Percentiles rank a stretch among this genome's conserved stretches.
Conservation (phyloP, 1,284 basidiomycete genomes). For the Coniferiporia weirii region DNA sequence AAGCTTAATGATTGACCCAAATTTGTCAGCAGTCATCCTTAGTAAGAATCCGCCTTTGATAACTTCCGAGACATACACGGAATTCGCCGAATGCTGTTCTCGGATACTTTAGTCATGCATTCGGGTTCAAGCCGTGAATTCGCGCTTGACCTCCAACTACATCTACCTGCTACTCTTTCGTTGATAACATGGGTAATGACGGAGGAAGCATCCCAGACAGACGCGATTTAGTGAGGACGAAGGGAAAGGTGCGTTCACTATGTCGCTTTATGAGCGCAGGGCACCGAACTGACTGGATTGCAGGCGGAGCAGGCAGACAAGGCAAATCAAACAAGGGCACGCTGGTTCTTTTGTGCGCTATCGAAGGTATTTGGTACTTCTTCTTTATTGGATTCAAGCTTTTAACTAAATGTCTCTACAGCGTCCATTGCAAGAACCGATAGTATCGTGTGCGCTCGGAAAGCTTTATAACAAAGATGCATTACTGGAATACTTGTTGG, state of each 20-base stretch:
- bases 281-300: slow-evolving; percentile 1
- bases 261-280: neutral
- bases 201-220: slow-evolving; percentile 84
- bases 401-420: slow-evolving; percentile 27
- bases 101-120: no score
- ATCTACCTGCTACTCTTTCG: neutral
- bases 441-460: slow-evolving; percentile 85
- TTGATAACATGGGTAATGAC: slow-evolving; percentile 68
- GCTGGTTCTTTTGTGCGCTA: slow-evolving; percentile 87
- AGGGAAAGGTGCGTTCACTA: slow-evolving; percentile 50
- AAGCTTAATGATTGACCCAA: no score
- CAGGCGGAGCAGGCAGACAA: slow-evolving; percentile 81
- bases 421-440: slow-evolving; percentile 78
- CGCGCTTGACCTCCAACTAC: neutral
- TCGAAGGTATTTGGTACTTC: slow-evolving; percentile 63
- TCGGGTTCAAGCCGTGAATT: no score
- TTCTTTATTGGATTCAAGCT: no score
- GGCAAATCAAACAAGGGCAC: slow-evolving; percentile 78
- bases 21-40: no score
- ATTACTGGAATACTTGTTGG: slow-evolving; percentile 80
- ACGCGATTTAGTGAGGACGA: slow-evolving; percentile 70
- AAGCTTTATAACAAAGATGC: slow-evolving; percentile 95
- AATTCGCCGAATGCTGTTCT: no score
- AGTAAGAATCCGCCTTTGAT: no score
- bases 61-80: no score